Conservation (phyloP, 2,329 filamentous ascomycete species). For the Fusarium sp. region DNA sequence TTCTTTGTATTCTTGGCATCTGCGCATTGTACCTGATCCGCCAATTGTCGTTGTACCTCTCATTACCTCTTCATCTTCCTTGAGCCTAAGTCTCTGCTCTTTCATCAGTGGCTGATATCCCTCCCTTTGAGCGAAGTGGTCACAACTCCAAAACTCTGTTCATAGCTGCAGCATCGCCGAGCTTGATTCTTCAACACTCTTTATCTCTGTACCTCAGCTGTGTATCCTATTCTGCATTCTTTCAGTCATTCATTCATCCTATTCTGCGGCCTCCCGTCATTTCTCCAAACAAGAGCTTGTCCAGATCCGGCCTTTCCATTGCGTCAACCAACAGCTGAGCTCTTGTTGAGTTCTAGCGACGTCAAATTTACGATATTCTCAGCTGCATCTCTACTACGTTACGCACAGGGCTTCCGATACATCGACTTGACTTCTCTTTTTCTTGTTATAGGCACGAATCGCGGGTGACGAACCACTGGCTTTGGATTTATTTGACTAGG, state of each 20-base stretch:
- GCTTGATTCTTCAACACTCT: not conserved
- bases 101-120: constrained; percentile 1
- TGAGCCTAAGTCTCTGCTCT: not conserved
- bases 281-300: constrained; percentile 7
- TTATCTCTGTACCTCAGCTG: not conserved
- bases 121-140: constrained; percentile 7
- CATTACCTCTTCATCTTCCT: constrained; percentile 31
- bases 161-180: constrained; percentile 1
- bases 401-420: constrained; percentile 15
- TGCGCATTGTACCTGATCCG: constrained; percentile 30
- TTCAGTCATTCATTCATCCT: constrained; percentile 4
- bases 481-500: constrained; percentile 14
- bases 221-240: constrained; percentile 8
- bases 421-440: not conserved
- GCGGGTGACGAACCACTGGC: constrained; percentile 6
- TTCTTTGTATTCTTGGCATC: constrained; percentile 34
- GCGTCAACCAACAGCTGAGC: constrained; percentile 16
- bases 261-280: constrained; percentile 7
- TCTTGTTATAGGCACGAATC: constrained; percentile 12
- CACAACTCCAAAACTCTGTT: constrained; percentile 19
- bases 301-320: constrained; percentile 26
- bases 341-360: constrained; percentile 9
- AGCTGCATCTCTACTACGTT: not conserved
- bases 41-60: constrained; percentile 32
- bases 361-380: constrained; percentile 9